These are phyloP conservation scores for Colletotrichum agaves DNA, from an alignment of 2,329 filamentous ascomycete genomes.

Conservation along the genomic window DNA sequence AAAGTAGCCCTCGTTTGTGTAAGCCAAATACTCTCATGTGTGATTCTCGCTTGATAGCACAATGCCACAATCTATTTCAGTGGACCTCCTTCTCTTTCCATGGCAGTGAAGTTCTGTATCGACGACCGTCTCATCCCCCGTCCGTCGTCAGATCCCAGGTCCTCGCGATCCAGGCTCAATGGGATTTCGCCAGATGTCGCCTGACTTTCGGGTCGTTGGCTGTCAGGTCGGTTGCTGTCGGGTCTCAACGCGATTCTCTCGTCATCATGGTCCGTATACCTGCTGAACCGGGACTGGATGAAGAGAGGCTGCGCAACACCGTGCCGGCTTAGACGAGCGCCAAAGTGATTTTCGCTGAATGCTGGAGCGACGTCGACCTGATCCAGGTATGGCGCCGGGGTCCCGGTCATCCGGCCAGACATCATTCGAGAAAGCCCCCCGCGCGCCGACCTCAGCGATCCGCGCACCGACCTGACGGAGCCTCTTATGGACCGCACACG, in stretches of 20 bases:
- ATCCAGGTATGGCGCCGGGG: constrained; percentile 9
- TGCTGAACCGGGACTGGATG: constrained; percentile 30
- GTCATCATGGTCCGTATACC: constrained; percentile 26
- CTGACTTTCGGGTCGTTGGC: constrained; percentile 14
- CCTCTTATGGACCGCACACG: constrained; percentile 24
- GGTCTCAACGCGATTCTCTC: neutral
- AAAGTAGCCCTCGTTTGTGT: neutral
- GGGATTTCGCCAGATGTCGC: constrained; percentile 32
- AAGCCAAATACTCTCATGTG: neutral
- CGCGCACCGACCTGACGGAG: constrained; percentile 25
- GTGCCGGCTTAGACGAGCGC: constrained; percentile 1
- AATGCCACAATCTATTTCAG: constrained; percentile 18
- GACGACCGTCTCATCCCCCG: constrained; percentile 7
- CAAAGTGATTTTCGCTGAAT: constrained; percentile 14
- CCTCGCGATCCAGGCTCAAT: constrained; percentile 22
- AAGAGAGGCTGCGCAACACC: constrained; percentile 25
- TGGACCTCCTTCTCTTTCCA: constrained; percentile 16
- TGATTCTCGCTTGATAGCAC: neutral
- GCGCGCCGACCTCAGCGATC: constrained; percentile 19
- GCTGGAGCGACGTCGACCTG: constrained; percentile 9
- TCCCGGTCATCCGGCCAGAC: constrained; percentile 13
- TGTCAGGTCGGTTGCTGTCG: no score
- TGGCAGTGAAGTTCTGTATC: constrained; percentile 21
- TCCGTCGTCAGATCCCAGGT: constrained; percentile 8
- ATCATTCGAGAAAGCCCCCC: constrained; percentile 22